Evolutionary conservation across 371 early-diverging fungal genomes (phyloP).

Genomic region (Mortierella sp.): DNA sequence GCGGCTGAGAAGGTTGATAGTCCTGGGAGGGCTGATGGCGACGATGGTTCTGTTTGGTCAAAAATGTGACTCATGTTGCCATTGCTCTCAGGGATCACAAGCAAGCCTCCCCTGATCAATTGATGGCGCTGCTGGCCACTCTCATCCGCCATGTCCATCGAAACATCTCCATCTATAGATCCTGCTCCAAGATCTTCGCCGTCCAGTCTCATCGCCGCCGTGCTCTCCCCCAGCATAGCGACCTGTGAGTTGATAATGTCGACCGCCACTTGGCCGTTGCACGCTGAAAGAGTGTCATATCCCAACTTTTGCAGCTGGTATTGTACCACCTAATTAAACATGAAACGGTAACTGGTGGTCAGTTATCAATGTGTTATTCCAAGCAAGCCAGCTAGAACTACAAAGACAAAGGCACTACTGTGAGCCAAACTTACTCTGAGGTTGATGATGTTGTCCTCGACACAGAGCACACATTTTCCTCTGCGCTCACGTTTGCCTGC

Average conservation of each 20-base stretch:
- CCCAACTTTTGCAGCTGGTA: constrained; percentile 57
- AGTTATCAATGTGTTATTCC: neutral
- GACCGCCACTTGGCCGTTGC: constrained; percentile 53
- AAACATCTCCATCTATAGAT: neutral
- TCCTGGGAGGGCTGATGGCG: neutral
- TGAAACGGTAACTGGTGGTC: neutral
- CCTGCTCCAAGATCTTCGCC: neutral
- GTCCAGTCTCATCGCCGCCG: neutral
- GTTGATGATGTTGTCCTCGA: constrained; percentile 55
- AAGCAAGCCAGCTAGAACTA: neutral
- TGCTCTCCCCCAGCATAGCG: constrained; percentile 15
- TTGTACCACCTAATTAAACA: constrained; percentile 42
- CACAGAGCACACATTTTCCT: constrained; percentile 52
- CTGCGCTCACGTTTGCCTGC: constrained; percentile 46
- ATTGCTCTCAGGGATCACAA: constrained; percentile 20
- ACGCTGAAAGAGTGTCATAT: constrained; percentile 49
- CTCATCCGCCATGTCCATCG: constrained; percentile 17
- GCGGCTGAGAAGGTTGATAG: neutral
- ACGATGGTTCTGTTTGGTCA: constrained; percentile 20
- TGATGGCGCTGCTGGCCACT: neutral
- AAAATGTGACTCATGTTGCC: constrained; percentile 28
- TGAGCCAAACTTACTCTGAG: constrained; percentile 25
- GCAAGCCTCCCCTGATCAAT: constrained; percentile 5
- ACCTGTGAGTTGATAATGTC: constrained; percentile 50
- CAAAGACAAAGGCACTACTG: too few relatives aligned